Evolutionary conservation across 306 rosid species (phyloP).

Genomic region (Cicer judaicum): DNA sequence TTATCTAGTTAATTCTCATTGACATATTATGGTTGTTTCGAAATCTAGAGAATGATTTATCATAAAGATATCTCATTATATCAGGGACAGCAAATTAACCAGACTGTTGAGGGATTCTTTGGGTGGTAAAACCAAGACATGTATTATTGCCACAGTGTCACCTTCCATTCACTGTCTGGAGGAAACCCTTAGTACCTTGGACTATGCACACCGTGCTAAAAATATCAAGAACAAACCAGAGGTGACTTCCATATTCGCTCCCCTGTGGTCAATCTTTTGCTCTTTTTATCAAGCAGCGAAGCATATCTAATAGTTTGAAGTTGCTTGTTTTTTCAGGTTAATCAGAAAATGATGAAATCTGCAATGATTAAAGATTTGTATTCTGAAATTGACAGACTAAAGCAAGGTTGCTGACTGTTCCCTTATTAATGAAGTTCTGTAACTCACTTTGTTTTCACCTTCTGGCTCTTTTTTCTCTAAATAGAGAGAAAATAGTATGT

Average conservation of each 20-base stretch:
- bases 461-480: not conserved
- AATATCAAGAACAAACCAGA: constrained; percentile 99
- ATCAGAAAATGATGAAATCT: constrained; percentile 99
- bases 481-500: not conserved
- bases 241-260: constrained; percentile 59
- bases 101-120: constrained; percentile 93
- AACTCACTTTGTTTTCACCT: constrained; percentile 29
- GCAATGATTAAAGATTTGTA: constrained; percentile 96
- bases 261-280: constrained; percentile 25
- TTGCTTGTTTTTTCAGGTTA: constrained; percentile 64
- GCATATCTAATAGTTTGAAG: constrained; percentile 43
- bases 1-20: constrained; percentile 9
- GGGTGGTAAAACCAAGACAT: constrained; percentile 99
- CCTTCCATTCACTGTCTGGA: constrained; percentile 99
- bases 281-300: constrained; percentile 11
- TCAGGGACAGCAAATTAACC: constrained; percentile 97
- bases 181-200: constrained; percentile 97
- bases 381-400: constrained; percentile 92
- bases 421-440: constrained; percentile 36
- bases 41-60: constrained; percentile 25
- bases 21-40: not conserved
- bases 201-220: constrained; percentile 99
- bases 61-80: constrained; percentile 41
- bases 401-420: constrained; percentile 75
- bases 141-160: constrained; percentile 95